A percentile compares a stretch with the other conserved stretches of the same genome.
Conservation (phyloP, 2,329 filamentous ascomycete genomes). For the Colletotrichum sp. region DNA sequence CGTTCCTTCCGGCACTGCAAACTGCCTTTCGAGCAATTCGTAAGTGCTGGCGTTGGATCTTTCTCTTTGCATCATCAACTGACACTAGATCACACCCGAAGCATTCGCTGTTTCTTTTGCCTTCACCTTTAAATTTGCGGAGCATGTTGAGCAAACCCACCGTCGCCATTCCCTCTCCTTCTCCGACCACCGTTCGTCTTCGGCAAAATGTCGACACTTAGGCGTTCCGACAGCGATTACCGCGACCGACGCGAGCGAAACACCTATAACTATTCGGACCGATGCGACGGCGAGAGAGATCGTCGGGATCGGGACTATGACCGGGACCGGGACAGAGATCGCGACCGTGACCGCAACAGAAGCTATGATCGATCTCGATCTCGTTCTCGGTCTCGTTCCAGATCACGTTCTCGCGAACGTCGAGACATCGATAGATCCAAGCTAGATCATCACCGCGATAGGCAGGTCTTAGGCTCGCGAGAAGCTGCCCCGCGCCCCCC, state of each 20-base stretch:
- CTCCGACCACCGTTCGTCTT: no score
- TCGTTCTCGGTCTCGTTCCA: not conserved
- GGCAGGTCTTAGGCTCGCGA: not conserved
- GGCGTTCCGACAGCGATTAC: not conserved
- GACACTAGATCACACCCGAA: not conserved
- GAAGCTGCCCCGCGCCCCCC: not conserved
- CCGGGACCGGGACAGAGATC: not conserved
- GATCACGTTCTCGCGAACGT: not conserved
- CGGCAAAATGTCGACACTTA: not conserved
- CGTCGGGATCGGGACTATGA: not conserved
- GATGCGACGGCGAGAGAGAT: constrained; percentile 12
- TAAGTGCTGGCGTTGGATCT: not conserved
- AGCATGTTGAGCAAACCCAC: not conserved
- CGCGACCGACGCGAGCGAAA: not conserved
- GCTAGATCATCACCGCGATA: not conserved
- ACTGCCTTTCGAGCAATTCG: not conserved
- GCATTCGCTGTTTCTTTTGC: not conserved
- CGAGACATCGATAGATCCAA: not conserved
- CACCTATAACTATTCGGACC: not conserved
- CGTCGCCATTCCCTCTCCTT: not conserved
- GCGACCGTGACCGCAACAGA: constrained; percentile 19
- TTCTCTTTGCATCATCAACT: not conserved
- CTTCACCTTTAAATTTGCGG: not conserved
- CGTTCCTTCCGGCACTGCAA: not conserved
- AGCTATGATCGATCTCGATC: not conserved